Evolutionary conservation across 108 stramenopile genomes (phyloP).

Genomic region (Aurantiochytrium sp.): DNA sequence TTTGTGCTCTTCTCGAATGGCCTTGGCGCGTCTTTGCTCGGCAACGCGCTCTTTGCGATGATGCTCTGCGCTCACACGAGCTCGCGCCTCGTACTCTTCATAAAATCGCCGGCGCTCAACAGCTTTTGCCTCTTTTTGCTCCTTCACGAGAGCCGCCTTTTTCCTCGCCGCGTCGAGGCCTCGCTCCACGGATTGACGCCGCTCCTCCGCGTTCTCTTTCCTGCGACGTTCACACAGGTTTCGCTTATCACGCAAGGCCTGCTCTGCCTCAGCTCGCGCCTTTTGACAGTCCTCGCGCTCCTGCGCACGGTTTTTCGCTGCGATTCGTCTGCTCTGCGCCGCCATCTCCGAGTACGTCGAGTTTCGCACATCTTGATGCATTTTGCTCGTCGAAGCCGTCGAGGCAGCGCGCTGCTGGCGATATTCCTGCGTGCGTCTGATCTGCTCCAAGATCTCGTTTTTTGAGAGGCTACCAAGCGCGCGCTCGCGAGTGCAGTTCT

Average conservation of each 20-base stretch:
- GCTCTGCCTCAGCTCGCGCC: neutral
- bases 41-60: neutral
- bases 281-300: neutral
- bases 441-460: too few species aligned
- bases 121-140: neutral
- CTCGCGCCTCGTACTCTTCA: neutral
- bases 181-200: neutral
- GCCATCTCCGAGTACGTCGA: neutral
- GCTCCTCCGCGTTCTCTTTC: neutral
- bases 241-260: neutral
- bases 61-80: neutral
- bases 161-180: neutral
- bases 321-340: neutral
- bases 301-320: neutral
- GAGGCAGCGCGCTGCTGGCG: neutral
- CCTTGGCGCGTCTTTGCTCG: neutral
- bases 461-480: neutral
- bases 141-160: neutral
- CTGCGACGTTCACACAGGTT: neutral
- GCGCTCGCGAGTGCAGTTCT: neutral
- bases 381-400: neutral
- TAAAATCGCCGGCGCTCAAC: neutral
- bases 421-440: neutral
- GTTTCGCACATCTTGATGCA: neutral
- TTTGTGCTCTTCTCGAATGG: neutral